Percentiles rank a stretch among this genome's conserved stretches.
Evolutionary conservation across 2,329 filamentous ascomycete genomes (phyloP).

Genomic region (Aspergillus terreus): DNA sequence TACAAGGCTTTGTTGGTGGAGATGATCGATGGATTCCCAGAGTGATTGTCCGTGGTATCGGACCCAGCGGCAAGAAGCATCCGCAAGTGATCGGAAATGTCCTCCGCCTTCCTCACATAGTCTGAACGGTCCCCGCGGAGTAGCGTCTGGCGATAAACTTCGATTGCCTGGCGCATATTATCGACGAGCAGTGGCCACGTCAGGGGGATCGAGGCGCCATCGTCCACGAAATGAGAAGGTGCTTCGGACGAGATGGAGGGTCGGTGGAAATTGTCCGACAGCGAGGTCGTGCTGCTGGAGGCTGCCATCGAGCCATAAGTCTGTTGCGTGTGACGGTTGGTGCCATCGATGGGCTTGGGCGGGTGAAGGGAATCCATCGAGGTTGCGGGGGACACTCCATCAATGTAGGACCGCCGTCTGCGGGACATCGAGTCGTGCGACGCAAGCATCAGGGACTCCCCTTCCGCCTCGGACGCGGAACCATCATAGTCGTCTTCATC

Average conservation of each 20-base stretch:
- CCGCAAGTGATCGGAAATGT: slow-evolving; percentile 94
- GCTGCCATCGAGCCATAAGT: slow-evolving; percentile 40
- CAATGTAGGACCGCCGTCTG: slow-evolving; percentile 63
- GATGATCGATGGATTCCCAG: slow-evolving; percentile 97
- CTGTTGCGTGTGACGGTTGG: slow-evolving; percentile 19
- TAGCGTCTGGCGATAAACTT: slow-evolving; percentile 87
- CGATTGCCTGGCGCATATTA: slow-evolving; percentile 88
- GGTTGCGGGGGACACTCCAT: slow-evolving; percentile 76
- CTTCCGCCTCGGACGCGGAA: slow-evolving; percentile 83
- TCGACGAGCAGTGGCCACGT: slow-evolving; percentile 88
- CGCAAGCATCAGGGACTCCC: slow-evolving; percentile 66
- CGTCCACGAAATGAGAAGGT: slow-evolving; percentile 85
- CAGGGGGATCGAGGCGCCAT: slow-evolving; percentile 72
- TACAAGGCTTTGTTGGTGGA: slow-evolving; percentile 96
- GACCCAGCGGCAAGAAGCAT: slow-evolving; percentile 92
- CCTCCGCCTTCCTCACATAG: slow-evolving; percentile 91
- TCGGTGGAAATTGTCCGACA: slow-evolving; percentile 48
- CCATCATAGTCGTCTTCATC: slow-evolving; percentile 91
- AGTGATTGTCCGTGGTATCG: slow-evolving; percentile 97
- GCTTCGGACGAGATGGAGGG: slow-evolving; percentile 50
- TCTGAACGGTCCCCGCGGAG: slow-evolving; percentile 77
- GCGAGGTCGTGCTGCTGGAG: slow-evolving; percentile 53
- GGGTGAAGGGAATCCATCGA: slow-evolving; percentile 89
- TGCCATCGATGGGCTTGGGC: slow-evolving; percentile 59
- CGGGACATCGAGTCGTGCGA: slow-evolving; percentile 65